Base-by-base conservation (phyloP, 371 early-diverging fungal species). In the Entomophthora muscae region DNA sequence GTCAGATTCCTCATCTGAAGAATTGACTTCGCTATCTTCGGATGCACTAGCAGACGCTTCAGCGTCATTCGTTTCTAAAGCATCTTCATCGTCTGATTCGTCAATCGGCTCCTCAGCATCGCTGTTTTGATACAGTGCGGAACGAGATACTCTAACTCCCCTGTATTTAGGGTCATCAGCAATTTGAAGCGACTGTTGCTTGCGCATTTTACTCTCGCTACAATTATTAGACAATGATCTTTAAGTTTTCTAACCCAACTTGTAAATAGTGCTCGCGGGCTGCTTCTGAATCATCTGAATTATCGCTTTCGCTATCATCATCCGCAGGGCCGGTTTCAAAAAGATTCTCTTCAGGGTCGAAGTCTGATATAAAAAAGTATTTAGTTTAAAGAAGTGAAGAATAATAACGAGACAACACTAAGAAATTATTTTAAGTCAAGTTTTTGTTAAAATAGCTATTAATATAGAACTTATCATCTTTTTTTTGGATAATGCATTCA, bases 111-210 rank as follows among this genome's bases (percentile, higher is more conserved):
- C 74, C 10, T 72, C 74, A 12, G 75, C 75, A 30, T 78, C 76
- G 12, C 74, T 71, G 13, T 73, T 66, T 26, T 73, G 76, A 57
- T 77, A 85, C 3, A 84, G 70, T 28, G 73, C 78, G 66, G 81
- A 82, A 63, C 85, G 79, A 57, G 78, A 83, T 30, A 76, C 74
- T 33, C 76, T 76, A 65, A 84, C 79, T 53, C 91, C 90, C 33
- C 73, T 70, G 70, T 90, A 90, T 58, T 88, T 87, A 17, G 86
- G 84, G 64, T 89, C 89, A 61, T 83, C 82, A 64, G 59, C 13
- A 26, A 86, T 72, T 10, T 78, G 68, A 29, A 84, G 76, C 1
- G 77, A 76, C 57, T 81, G 76, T 27, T 77, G 69, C 22, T 70
- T 78, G 53, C 88, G 79, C 65, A 89, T 66, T 26, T 76, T 68